Conservation (phyloP, 805 yeast genomes). For the Candida vartiovaarae region DNA sequence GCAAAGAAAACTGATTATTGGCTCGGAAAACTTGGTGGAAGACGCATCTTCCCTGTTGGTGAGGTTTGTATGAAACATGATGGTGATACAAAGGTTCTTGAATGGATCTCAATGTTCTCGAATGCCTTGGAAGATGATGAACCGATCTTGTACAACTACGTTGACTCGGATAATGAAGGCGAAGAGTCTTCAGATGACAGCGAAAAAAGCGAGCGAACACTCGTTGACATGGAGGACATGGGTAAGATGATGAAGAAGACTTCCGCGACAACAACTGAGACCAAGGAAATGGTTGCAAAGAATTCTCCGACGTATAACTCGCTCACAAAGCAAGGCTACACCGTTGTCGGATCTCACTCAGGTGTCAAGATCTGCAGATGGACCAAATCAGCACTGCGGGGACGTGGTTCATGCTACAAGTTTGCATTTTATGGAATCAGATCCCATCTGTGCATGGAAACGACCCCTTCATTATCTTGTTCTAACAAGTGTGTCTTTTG, state of each 20-base stretch:
- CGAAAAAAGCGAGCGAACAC: slow-evolving; percentile 33
- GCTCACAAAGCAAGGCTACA: slow-evolving; percentile 87
- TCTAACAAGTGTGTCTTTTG: slow-evolving; percentile 94
- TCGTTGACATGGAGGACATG: slow-evolving; percentile 85
- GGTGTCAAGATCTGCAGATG: slow-evolving; percentile 94
- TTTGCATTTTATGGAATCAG: slow-evolving; percentile 87
- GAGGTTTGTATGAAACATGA: slow-evolving; percentile 71
- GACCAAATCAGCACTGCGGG: slow-evolving; percentile 92
- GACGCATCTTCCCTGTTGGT: slow-evolving; percentile 79
- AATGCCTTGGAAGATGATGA: slow-evolving; percentile 63
- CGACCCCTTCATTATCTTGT: slow-evolving; percentile 90
- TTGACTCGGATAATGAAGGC: slow-evolving; percentile 48
- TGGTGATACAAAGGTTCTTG: slow-evolving; percentile 50
- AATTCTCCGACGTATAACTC: slow-evolving; percentile 58
- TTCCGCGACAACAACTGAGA: slow-evolving; percentile 69
- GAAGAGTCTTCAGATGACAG: slow-evolving; percentile 19
- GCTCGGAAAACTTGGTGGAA: slow-evolving; percentile 78
- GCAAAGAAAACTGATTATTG: slow-evolving; percentile 67
- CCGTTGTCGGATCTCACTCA: slow-evolving; percentile 88
- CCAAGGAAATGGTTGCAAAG: slow-evolving; percentile 65
- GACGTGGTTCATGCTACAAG: slow-evolving; percentile 91
- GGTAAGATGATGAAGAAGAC: slow-evolving; percentile 50
- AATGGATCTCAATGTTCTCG: slow-evolving; percentile 60
- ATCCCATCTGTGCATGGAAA: slow-evolving; percentile 91
- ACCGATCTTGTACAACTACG: slow-evolving; percentile 54